A percentile compares a stretch with the other conserved stretches of the same genome.
phyloP scores from a whole-genome alignment of 2,329 filamentous ascomycete genomes.

The Stagonosporopsis rhizophila region DNA sequence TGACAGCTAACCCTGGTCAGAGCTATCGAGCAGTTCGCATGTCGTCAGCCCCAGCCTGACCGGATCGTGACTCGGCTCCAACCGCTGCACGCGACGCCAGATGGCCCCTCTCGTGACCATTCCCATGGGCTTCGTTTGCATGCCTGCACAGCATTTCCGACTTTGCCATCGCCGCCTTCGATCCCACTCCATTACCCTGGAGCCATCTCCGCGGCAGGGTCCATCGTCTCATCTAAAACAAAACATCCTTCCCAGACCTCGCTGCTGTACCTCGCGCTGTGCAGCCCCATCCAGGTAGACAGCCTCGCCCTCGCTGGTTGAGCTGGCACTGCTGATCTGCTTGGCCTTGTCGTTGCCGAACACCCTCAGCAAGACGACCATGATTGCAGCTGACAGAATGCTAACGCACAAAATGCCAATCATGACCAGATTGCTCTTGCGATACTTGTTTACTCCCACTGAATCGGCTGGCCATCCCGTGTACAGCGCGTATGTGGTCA shows the following conservation, averaged over 20 bases:
- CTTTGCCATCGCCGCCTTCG: neutral
- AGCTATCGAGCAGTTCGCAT: constrained; percentile 17
- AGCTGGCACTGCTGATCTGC: constrained; percentile 42
- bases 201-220: constrained; percentile 16
- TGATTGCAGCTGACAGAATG: constrained; percentile 73
- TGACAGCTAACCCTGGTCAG: constrained; percentile 9
- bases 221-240: constrained; percentile 29
- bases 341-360: constrained; percentile 49
- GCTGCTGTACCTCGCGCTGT: constrained; percentile 51
- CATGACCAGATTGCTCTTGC: constrained; percentile 87
- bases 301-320: constrained; percentile 61
- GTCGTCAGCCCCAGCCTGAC: constrained; percentile 11
- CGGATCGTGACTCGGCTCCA: constrained; percentile 16
- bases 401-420: constrained; percentile 82
- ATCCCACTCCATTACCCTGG: neutral
- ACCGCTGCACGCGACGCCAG: constrained; percentile 17
- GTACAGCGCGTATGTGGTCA: constrained; percentile 89
- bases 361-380: constrained; percentile 68
- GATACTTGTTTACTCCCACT: constrained; percentile 71
- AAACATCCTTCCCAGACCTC: constrained; percentile 49
- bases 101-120: constrained; percentile 17
- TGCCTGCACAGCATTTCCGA: constrained; percentile 4
- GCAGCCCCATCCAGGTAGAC: constrained; percentile 53
- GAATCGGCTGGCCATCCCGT: constrained; percentile 83
- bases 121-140: constrained; percentile 2